Percentiles rank a stretch among this genome's conserved stretches.
Evolutionary conservation across 2,329 filamentous ascomycete species (phyloP).

Genomic region (Pseudocercospora fijiensis): DNA sequence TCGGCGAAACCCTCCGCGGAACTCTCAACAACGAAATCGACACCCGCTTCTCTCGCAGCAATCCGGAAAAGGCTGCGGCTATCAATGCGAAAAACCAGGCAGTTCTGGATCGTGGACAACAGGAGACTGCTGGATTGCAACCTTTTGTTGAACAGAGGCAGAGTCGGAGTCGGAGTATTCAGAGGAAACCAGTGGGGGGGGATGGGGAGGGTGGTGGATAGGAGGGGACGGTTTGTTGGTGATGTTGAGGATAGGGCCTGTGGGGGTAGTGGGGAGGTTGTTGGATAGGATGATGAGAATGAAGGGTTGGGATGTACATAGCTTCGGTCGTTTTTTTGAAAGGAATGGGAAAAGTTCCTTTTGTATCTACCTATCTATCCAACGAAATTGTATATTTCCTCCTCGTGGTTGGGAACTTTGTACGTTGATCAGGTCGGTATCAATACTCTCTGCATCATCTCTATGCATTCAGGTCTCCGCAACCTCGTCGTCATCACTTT

Average conservation of each 20-base stretch:
- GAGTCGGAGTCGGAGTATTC: neutral
- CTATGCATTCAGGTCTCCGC: neutral
- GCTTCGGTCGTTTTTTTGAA: neutral
- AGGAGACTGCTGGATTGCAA: constrained; percentile 30
- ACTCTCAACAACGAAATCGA: constrained; percentile 38
- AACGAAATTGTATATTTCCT: no score
- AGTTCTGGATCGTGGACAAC: constrained; percentile 29
- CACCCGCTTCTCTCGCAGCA: constrained; percentile 29
- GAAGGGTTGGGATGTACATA: neutral
- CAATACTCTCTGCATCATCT: no score
- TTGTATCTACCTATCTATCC: no score
- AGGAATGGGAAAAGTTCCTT: neutral
- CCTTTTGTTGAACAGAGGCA: constrained; percentile 11
- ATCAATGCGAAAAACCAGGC: constrained; percentile 33
- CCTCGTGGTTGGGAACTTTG: no score
- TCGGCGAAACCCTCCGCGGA: constrained; percentile 37
- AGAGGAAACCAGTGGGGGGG: neutral
- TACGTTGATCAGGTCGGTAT: no score
- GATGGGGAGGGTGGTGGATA: neutral
- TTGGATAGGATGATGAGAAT: neutral
- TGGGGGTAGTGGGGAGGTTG: neutral
- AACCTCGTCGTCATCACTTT: neutral
- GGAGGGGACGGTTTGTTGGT: neutral
- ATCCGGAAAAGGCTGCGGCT: constrained; percentile 32
- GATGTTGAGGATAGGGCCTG: neutral